Evolutionary conservation across 768 basidiomycete genomes (phyloP).

Genomic region (Rubroboletus satanas): DNA sequence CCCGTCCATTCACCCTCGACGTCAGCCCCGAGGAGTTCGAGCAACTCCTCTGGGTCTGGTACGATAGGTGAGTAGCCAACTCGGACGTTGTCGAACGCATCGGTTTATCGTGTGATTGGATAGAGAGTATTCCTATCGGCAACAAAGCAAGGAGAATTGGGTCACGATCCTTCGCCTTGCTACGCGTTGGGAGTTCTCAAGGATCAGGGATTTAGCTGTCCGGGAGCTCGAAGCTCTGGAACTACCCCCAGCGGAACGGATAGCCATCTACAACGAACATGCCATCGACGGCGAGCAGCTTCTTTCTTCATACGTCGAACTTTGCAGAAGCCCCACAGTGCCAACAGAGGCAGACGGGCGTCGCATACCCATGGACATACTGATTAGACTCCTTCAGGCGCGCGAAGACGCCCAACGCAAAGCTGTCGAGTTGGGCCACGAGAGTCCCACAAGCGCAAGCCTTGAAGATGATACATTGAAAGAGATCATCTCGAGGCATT

Average conservation of each 20-base stretch:
- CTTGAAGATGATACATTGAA: conserved; percentile 30
- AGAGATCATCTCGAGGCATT: conserved; percentile 31
- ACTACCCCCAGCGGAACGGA: conserved; percentile 48
- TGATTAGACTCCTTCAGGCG: conserved; percentile 49
- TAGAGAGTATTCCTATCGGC: conserved; percentile 53
- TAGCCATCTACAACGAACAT: conserved; percentile 53
- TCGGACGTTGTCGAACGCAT: background rate
- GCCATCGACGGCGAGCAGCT: conserved; percentile 49
- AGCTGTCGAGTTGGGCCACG: conserved; percentile 26
- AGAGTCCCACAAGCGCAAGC: conserved; percentile 32
- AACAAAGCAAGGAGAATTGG: conserved; percentile 52
- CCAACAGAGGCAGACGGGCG: conserved; percentile 51
- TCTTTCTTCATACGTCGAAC: conserved; percentile 46
- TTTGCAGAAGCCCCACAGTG: conserved; percentile 52
- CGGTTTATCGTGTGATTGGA: background rate
- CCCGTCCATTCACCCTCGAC: conserved; percentile 41
- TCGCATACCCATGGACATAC: conserved; percentile 52
- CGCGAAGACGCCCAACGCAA: conserved; percentile 47
- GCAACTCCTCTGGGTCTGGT: conserved; percentile 55
- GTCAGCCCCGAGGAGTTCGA: conserved; percentile 44
- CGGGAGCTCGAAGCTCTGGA: conserved; percentile 50
- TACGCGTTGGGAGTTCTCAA: conserved; percentile 50
- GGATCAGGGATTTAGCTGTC: conserved; percentile 48
- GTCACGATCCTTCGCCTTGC: conserved; percentile 50
- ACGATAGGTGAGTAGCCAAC: conserved; percentile 41